A percentile compares a stretch with the other conserved stretches of the same genome.
Conservation (phyloP, 176 grass and related monocot species). For the Cenchrus americanus region DNA sequence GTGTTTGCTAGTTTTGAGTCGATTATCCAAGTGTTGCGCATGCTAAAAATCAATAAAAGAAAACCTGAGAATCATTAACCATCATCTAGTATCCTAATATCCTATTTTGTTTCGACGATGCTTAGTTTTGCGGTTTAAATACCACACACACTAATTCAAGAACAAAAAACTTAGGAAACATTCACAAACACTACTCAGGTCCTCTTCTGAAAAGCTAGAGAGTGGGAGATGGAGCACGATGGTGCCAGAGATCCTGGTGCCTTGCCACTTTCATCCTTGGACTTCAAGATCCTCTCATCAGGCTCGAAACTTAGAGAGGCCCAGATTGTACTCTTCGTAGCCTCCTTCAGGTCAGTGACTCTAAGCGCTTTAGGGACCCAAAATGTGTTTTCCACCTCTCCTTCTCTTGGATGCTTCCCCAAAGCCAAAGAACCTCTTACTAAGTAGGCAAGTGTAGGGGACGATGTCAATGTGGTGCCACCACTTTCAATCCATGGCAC, state of each 20-base stretch:
- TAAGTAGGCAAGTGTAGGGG: constrained; percentile 38
- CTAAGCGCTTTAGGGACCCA: constrained; percentile 76
- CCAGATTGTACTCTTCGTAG: constrained; percentile 79
- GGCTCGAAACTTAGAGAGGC: constrained; percentile 73
- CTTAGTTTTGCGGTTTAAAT: neutral
- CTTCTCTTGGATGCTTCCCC: constrained; percentile 77
- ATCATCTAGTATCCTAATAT: constrained; percentile 6
- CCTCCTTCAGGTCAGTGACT: constrained; percentile 63
- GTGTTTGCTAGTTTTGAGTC: too few relatives aligned
- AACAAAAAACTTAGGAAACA: too few relatives aligned
- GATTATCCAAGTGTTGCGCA: too few relatives aligned
- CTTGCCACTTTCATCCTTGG: constrained; percentile 39
- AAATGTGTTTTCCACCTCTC: constrained; percentile 57
- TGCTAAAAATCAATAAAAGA: too few relatives aligned
- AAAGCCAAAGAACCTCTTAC: constrained; percentile 41
- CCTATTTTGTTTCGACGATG: neutral
- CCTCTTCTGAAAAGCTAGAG: too few relatives aligned
- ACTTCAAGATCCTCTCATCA: constrained; percentile 49
- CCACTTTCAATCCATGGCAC: constrained; percentile 53
- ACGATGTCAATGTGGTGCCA: neutral
- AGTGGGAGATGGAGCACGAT: too few relatives aligned
- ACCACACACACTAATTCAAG: too few relatives aligned
- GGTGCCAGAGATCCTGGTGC: neutral
- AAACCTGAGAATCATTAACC: neutral
- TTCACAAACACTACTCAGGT: too few relatives aligned